Percentiles rank a stretch among this genome's conserved stretches.
Conservation (phyloP, 495 filamentous ascomycete species). For the Evansstolkia leycettana region DNA sequence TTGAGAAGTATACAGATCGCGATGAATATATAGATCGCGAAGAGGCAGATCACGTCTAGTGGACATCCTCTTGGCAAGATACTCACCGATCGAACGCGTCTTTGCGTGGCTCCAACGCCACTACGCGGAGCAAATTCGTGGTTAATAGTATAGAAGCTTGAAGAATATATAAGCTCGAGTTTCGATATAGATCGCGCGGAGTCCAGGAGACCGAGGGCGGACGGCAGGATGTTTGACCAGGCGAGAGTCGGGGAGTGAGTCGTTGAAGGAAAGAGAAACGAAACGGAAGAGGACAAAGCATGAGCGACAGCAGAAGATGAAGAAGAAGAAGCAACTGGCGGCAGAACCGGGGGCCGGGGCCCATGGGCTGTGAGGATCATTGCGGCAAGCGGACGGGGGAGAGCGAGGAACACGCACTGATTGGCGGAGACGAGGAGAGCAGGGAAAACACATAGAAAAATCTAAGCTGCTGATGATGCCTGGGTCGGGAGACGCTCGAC, state of each 20-base stretch:
- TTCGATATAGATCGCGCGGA: conserved; percentile 2
- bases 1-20: conserved; percentile 1
- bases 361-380: too few species aligned
- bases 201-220: conserved; percentile 6
- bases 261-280: conserved; percentile 7
- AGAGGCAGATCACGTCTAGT: neutral
- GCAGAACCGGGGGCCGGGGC: conserved; percentile 13
- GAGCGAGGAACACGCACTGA: conserved; percentile 17
- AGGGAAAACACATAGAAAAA: conserved; percentile 15
- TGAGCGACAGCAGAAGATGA: conserved; percentile 7
- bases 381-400: conserved; percentile 10
- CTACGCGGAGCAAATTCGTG: conserved; percentile 1
- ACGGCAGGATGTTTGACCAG: neutral
- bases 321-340: conserved; percentile 16
- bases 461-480: too few species aligned
- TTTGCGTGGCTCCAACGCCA: conserved; percentile 8
- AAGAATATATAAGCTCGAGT: neutral
- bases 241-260: conserved; percentile 2
- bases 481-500: too few species aligned
- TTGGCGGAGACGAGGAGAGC: conserved; percentile 35
- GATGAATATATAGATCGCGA: neutral
- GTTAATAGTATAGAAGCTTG: neutral
- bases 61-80: neutral
- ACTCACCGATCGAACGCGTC: conserved; percentile 16
- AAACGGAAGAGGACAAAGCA: conserved; percentile 4